These are phyloP conservation scores for Dacryopinax primogenitus DNA, from an alignment of 768 basidiomycete species.

Conservation along the genomic window DNA sequence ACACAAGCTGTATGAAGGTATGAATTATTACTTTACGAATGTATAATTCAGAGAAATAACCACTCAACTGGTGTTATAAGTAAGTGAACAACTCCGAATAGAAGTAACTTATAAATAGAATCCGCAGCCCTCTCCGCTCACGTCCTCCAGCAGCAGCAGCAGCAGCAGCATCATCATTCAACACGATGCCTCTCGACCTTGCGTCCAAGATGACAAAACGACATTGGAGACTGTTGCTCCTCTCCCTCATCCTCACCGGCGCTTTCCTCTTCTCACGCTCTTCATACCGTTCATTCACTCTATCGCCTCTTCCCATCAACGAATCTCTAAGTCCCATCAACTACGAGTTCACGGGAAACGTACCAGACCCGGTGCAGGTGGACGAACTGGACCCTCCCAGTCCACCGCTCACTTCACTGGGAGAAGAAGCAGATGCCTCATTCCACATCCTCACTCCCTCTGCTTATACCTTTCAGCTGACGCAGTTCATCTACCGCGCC, in stretches of 20 bases:
- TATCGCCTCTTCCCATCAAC: background rate
- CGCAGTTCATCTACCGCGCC: background rate
- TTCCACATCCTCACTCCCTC: background rate
- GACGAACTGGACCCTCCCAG: background rate
- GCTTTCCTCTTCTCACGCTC: background rate
- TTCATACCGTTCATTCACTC: background rate
- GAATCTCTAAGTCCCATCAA: background rate
- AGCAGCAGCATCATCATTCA: background rate
- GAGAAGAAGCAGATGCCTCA: background rate
- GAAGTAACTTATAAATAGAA: background rate
- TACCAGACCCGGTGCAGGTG: background rate
- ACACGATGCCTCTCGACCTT: background rate
- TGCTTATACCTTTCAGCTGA: background rate
- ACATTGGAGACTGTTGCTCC: background rate
- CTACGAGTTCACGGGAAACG: background rate
- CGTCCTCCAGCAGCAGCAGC: background rate
- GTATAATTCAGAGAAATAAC: too few species aligned
- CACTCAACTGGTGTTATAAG: too few species aligned
- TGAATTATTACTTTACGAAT: too few species aligned
- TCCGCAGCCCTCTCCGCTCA: background rate
- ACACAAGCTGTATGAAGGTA: too few species aligned
- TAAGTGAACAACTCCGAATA: too few species aligned
- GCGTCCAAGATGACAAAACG: slow-evolving; percentile 4
- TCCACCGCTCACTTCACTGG: background rate
- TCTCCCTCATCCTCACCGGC: background rate